Conservation (phyloP, 129 eudicot species). For the Artemisia argyi region DNA sequence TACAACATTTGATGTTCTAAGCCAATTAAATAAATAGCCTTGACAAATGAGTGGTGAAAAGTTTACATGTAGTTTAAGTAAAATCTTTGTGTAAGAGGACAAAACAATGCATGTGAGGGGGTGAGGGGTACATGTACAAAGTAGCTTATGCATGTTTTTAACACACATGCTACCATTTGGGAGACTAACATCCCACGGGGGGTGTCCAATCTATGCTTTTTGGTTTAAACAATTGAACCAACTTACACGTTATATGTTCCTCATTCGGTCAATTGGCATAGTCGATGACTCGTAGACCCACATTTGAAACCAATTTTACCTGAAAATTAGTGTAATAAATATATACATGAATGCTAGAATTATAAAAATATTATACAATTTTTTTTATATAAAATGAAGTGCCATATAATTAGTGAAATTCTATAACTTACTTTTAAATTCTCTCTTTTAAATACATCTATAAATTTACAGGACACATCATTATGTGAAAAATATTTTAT, state of each 20-base stretch:
- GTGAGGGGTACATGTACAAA: neutral
- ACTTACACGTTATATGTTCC: conserved; percentile 28
- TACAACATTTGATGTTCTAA: too few relatives aligned
- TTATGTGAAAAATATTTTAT: too few relatives aligned
- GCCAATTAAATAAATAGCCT: too few relatives aligned
- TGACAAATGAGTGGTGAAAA: neutral
- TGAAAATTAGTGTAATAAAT: neutral
- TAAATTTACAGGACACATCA: too few relatives aligned
- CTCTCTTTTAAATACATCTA: too few relatives aligned
- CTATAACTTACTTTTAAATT: too few relatives aligned
- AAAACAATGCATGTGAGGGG: conserved; percentile 33
- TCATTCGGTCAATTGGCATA: neutral
- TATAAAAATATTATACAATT: too few relatives aligned
- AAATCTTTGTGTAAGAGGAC: conserved; percentile 12
- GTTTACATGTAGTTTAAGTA: neutral
- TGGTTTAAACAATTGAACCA: conserved; percentile 7
- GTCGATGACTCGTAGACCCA: too few relatives aligned
- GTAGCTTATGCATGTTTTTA: neutral
- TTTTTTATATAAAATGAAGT: too few relatives aligned
- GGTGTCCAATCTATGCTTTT: conserved; percentile 1
- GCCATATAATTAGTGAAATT: too few relatives aligned
- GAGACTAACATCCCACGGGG: conserved; percentile 20
- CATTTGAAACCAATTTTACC: neutral
- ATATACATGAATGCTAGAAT: too few relatives aligned
- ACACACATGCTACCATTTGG: conserved; percentile 27